Percentiles rank a stretch among this genome's conserved stretches.
Conservation (phyloP, 768 basidiomycete species). For the Tephrocybe rancida region DNA sequence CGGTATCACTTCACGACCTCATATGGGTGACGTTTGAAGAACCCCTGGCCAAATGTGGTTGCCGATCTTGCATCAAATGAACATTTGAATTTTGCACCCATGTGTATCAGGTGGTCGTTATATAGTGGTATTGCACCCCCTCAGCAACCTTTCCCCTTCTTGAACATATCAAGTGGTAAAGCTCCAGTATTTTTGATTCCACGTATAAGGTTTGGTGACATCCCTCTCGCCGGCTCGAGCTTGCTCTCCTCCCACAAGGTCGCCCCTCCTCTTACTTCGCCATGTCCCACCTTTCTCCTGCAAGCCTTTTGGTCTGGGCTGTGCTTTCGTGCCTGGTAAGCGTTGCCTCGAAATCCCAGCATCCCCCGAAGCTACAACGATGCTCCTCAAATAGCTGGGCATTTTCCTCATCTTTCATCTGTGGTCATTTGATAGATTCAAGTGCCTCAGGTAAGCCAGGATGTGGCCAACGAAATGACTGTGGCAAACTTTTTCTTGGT, state of each 20-base stretch:
- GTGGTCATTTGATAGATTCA: constrained; percentile 82
- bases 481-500: neutral
- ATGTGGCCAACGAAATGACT: neutral
- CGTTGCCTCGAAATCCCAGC: constrained; percentile 1
- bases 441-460: constrained; percentile 59
- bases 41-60: constrained; percentile 3
- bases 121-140: constrained; percentile 6
- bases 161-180: constrained; percentile 4
- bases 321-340: constrained; percentile 53
- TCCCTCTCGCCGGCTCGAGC: constrained; percentile 26
- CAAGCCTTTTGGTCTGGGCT: constrained; percentile 66
- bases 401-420: constrained; percentile 71
- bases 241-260: constrained; percentile 17
- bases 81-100: neutral
- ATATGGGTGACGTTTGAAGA: neutral
- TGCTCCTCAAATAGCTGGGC: constrained; percentile 45
- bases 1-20: neutral
- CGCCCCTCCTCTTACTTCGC: constrained; percentile 9
- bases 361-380: neutral
- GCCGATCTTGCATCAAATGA: constrained; percentile 16
- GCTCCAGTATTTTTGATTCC: constrained; percentile 5
- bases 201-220: neutral
- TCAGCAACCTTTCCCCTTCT: neutral
- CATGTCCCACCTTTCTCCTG: constrained; percentile 69
- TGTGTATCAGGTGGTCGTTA: constrained; percentile 14